These are phyloP conservation scores for Solanum neorickii DNA, from an alignment of 257 asterid genomes.

Conservation along the genomic window DNA sequence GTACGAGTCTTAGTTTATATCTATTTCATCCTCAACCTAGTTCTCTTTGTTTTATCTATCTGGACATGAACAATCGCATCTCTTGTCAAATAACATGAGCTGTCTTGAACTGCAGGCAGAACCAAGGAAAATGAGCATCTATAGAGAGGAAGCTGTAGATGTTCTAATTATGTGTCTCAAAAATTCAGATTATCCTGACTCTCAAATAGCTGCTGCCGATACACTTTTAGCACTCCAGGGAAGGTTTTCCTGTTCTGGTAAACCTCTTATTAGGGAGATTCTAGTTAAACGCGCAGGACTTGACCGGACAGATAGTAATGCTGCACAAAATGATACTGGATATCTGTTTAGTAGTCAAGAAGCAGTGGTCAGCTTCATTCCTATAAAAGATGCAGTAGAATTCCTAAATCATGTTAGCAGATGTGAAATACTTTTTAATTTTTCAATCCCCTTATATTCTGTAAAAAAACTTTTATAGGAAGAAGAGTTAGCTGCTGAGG, in stretches of 20 bases:
- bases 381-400: background rate
- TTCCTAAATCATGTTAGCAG: background rate
- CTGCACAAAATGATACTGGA: slow-evolving; percentile 35
- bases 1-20: slow-evolving; percentile 18
- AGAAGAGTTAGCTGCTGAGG: slow-evolving; percentile 50
- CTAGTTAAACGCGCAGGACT: slow-evolving; percentile 66
- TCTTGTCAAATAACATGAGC: background rate
- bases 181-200: slow-evolving; percentile 42
- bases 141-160: slow-evolving; percentile 79
- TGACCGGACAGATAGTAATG: slow-evolving; percentile 26
- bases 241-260: slow-evolving; percentile 70
- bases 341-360: slow-evolving; percentile 25
- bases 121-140: slow-evolving; percentile 89
- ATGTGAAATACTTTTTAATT: background rate
- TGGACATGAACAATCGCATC: background rate
- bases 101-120: slow-evolving; percentile 34
- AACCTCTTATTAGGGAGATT: slow-evolving; percentile 50
- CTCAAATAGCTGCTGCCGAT: slow-evolving; percentile 69
- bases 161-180: slow-evolving; percentile 55
- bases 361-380: slow-evolving; percentile 26
- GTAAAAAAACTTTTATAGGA: slow-evolving; percentile 23
- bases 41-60: background rate
- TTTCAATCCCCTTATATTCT: background rate
- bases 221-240: slow-evolving; percentile 61
- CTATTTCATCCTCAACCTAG: background rate